Percentiles rank a stretch among this genome's conserved stretches.
These are phyloP conservation scores for Pseudogymnoascus sp. DNA, from an alignment of 2,329 filamentous ascomycete species.

Conservation along the genomic window DNA sequence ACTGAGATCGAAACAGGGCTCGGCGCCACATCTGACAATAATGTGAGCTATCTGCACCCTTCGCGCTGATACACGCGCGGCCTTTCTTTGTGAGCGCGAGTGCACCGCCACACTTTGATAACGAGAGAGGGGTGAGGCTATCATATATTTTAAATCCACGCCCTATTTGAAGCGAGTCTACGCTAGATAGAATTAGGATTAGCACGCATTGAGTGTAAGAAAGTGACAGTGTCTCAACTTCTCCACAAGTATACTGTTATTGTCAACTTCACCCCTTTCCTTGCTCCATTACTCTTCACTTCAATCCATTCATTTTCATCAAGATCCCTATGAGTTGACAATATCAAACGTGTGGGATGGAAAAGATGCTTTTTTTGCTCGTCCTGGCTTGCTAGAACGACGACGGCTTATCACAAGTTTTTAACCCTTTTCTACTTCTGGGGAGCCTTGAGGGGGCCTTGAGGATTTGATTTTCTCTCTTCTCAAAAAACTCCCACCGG, in stretches of 20 bases:
- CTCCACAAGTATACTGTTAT: not conserved
- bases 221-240: not conserved
- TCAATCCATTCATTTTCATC: conserved; percentile 4
- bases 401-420: not conserved
- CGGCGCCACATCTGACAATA: not conserved
- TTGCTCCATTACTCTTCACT: conserved; percentile 3
- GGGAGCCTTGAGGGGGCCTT: not conserved
- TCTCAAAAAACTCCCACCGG: not conserved
- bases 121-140: not conserved
- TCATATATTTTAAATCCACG: not conserved
- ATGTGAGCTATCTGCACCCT: not conserved
- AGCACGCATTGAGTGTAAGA: not conserved
- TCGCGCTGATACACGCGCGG: not conserved
- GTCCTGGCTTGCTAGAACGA: conserved; percentile 5
- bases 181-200: not conserved
- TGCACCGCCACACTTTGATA: conserved; percentile 2
- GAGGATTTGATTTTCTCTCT: not conserved
- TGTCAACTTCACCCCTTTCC: conserved; percentile 2
- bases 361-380: conserved; percentile 1
- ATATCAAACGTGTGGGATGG: not conserved
- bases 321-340: not conserved
- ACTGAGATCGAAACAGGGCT: conserved; percentile 4
- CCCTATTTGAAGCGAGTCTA: not conserved
- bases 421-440: conserved; percentile 2
- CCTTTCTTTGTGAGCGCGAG: too few relatives aligned